Percentiles rank a stretch among this genome's conserved stretches.
Conservation (phyloP, 306 rosid species). For the Vigna nakashimae region DNA sequence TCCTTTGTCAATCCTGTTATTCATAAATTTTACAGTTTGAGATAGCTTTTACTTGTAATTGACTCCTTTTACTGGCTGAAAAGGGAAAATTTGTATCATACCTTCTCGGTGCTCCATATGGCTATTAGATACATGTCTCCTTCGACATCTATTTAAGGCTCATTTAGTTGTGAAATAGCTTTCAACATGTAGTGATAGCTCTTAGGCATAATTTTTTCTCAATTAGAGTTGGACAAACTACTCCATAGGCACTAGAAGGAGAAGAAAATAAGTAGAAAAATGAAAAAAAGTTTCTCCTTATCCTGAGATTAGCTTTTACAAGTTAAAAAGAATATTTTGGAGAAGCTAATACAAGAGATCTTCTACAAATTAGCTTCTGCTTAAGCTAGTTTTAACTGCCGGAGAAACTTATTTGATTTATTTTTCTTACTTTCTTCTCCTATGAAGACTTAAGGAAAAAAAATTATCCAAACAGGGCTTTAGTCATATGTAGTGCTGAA, state of each 20-base stretch:
- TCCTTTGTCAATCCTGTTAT: slow-evolving; percentile 20
- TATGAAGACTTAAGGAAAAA: not conserved
- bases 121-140: not conserved
- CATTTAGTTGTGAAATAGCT: not conserved
- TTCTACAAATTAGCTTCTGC: not conserved
- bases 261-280: not conserved
- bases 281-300: not conserved
- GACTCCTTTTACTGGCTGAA: slow-evolving; percentile 14
- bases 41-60: slow-evolving; percentile 10
- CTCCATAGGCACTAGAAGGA: not conserved
- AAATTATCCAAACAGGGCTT: not conserved
- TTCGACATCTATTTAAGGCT: slow-evolving; percentile 22
- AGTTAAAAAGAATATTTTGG: not conserved
- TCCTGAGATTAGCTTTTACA: not conserved
- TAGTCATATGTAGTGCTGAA: slow-evolving; percentile 20
- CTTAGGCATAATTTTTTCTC: not conserved
- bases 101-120: slow-evolving; percentile 9
- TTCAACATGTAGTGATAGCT: slow-evolving; percentile 9
- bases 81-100: not conserved
- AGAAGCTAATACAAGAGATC: not conserved
- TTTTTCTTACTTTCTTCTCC: not conserved
- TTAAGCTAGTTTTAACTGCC: not conserved
- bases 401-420: not conserved
- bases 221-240: not conserved
- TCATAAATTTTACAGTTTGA: not conserved